Evolutionary conservation across 176 grass and related monocot genomes (phyloP).

Genomic region (Avena atlantica): DNA sequence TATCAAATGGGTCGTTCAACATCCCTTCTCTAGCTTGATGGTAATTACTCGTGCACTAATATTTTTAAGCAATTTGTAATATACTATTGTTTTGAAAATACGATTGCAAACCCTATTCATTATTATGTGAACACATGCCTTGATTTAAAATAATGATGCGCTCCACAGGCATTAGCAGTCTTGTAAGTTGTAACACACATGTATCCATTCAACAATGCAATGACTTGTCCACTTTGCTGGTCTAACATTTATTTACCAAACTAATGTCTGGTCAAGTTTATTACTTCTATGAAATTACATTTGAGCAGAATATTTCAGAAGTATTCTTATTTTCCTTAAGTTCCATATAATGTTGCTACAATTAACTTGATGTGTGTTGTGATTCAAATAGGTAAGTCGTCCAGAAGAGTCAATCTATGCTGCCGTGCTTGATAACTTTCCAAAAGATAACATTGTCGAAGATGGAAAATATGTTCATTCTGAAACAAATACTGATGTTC

Average conservation of each 20-base stretch:
- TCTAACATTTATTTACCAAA: neutral
- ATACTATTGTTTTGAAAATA: neutral
- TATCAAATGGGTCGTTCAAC: neutral
- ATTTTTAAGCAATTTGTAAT: neutral
- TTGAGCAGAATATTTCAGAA: neutral
- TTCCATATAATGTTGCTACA: neutral
- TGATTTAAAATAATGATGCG: neutral
- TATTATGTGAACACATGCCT: neutral
- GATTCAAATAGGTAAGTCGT: neutral
- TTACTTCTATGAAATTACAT: neutral
- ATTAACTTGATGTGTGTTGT: neutral
- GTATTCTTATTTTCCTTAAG: neutral
- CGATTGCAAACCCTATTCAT: neutral
- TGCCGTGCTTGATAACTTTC: neutral
- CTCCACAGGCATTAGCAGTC: neutral
- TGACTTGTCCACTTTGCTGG: neutral
- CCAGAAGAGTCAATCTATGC: slow-evolving; percentile 7
- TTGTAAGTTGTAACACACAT: neutral
- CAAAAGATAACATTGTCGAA: neutral
- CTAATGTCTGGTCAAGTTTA: neutral
- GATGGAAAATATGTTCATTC: neutral
- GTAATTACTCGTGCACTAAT: neutral
- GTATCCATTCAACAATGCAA: neutral
- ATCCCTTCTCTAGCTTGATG: neutral
- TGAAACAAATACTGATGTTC: neutral